These are phyloP conservation scores for Zopfia rhizophila DNA, from an alignment of 2,329 filamentous ascomycete species.

Conservation along the genomic window DNA sequence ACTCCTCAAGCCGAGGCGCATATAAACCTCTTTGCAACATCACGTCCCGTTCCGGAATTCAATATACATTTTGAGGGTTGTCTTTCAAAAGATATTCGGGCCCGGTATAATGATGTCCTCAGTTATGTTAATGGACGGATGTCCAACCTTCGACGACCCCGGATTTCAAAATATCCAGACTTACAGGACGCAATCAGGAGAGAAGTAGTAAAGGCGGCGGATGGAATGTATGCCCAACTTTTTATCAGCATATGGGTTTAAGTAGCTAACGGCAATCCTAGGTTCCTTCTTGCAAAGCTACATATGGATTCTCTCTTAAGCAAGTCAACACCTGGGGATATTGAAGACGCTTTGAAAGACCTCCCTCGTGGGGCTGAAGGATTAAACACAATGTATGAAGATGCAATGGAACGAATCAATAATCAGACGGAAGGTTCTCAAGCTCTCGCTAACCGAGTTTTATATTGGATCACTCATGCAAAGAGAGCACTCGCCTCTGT, in stretches of 20 bases:
- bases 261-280: constrained; percentile 5
- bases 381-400: constrained; percentile 16
- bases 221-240: constrained; percentile 40
- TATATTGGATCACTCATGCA: constrained; percentile 14
- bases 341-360: constrained; percentile 12
- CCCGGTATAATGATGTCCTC: too few relatives aligned
- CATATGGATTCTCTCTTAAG: constrained; percentile 22
- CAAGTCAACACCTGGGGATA: constrained; percentile 12
- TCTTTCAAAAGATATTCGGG: too few relatives aligned
- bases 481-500: constrained; percentile 2
- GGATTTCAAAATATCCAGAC: too few relatives aligned
- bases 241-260: too few relatives aligned
- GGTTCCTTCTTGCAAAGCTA: constrained; percentile 26
- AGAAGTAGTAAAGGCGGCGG: constrained; percentile 26
- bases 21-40: too few relatives aligned
- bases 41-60: too few relatives aligned
- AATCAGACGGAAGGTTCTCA: background rate
- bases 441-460: constrained; percentile 6
- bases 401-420: constrained; percentile 17
- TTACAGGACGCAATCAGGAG: constrained; percentile 24
- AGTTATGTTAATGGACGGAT: too few relatives aligned
- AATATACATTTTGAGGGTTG: too few relatives aligned
- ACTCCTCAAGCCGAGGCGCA: too few relatives aligned
- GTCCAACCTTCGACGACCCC: too few relatives aligned
- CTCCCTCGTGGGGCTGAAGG: constrained; percentile 10